Conservation (phyloP, 495 filamentous ascomycete genomes). For the Xylaria bambusicola region DNA sequence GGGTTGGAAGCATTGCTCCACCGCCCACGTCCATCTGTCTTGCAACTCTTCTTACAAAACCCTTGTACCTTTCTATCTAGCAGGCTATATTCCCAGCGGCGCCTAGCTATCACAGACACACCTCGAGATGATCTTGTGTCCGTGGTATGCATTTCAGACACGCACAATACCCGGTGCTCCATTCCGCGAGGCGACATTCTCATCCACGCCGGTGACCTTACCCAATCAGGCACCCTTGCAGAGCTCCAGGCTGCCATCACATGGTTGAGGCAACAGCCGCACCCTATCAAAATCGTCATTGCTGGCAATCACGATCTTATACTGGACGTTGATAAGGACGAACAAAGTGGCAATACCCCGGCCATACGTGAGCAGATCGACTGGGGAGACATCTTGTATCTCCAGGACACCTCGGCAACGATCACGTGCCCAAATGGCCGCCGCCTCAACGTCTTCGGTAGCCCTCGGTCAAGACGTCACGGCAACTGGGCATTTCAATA, state of each 20-base stretch:
- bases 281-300: slow-evolving; percentile 71
- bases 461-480: slow-evolving; percentile 34
- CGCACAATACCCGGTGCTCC: slow-evolving; percentile 64
- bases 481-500: slow-evolving; percentile 39
- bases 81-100: slow-evolving; percentile 14
- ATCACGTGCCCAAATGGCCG: slow-evolving; percentile 38
- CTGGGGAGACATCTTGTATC: slow-evolving; percentile 52
- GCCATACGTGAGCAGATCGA: slow-evolving; percentile 24
- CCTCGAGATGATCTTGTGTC: slow-evolving; percentile 63
- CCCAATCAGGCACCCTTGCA: slow-evolving; percentile 69
- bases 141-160: slow-evolving; percentile 81
- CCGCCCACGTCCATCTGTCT: slow-evolving; percentile 15
- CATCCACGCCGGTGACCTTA: slow-evolving; percentile 85
- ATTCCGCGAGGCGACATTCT: slow-evolving; percentile 84
- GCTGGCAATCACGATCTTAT: slow-evolving; percentile 60
- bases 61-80: slow-evolving; percentile 8
- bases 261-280: slow-evolving; percentile 70
- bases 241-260: slow-evolving; percentile 68
- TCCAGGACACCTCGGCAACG: slow-evolving; percentile 38
- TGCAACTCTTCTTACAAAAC: slow-evolving; percentile 12
- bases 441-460: slow-evolving; percentile 40
- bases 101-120: slow-evolving; percentile 54
- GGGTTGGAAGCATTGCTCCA: slow-evolving; percentile 13
- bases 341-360: slow-evolving; percentile 20
- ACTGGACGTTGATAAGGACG: slow-evolving; percentile 24